Evolutionary conservation across 2,329 filamentous ascomycete genomes (phyloP).

Genomic region (Truncatella angustata): DNA sequence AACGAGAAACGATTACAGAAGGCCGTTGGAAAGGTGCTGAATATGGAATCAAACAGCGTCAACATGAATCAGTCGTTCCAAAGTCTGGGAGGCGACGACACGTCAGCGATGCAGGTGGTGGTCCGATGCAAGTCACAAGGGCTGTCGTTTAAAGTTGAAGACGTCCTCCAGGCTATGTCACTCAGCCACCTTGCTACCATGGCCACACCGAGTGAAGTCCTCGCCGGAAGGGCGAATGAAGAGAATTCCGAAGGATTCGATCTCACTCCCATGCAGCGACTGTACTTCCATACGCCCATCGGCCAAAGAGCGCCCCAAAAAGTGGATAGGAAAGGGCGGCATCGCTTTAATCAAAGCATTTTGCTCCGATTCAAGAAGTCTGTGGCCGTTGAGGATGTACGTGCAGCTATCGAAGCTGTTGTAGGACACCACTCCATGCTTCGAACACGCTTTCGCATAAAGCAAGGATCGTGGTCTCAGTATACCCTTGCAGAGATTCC

Average conservation of each 20-base stretch:
- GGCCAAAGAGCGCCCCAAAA: slow-evolving; percentile 32
- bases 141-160: slow-evolving; percentile 33
- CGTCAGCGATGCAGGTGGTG: slow-evolving; percentile 36
- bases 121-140: slow-evolving; percentile 36
- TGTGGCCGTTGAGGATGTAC: slow-evolving; percentile 41
- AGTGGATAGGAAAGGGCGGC: slow-evolving; percentile 31
- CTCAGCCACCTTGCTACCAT: slow-evolving; percentile 36
- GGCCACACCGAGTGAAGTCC: slow-evolving; percentile 30
- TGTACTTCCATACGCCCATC: slow-evolving; percentile 49
- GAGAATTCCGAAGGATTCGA: slow-evolving; percentile 38
- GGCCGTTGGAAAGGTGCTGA: slow-evolving; percentile 36
- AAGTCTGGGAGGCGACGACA: slow-evolving; percentile 39
- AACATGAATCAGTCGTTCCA: slow-evolving; percentile 40
- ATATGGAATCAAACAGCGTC: slow-evolving; percentile 36
- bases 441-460: slow-evolving; percentile 41
- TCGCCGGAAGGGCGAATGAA: slow-evolving; percentile 31
- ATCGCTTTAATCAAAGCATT: slow-evolving; percentile 51
- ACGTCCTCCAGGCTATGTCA: slow-evolving; percentile 36
- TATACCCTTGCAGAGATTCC: slow-evolving; percentile 37
- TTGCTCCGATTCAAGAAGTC: slow-evolving; percentile 42
- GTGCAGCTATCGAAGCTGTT: slow-evolving; percentile 46
- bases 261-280: slow-evolving; percentile 52
- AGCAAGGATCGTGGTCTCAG: slow-evolving; percentile 44
- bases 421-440: slow-evolving; percentile 53
- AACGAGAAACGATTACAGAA: slow-evolving; percentile 39